A percentile compares a stretch with the other conserved stretches of the same genome.
These are phyloP conservation scores for Monocercomonoides exilis DNA, from an alignment of 78 protist genomes.

Conservation along the genomic window DNA sequence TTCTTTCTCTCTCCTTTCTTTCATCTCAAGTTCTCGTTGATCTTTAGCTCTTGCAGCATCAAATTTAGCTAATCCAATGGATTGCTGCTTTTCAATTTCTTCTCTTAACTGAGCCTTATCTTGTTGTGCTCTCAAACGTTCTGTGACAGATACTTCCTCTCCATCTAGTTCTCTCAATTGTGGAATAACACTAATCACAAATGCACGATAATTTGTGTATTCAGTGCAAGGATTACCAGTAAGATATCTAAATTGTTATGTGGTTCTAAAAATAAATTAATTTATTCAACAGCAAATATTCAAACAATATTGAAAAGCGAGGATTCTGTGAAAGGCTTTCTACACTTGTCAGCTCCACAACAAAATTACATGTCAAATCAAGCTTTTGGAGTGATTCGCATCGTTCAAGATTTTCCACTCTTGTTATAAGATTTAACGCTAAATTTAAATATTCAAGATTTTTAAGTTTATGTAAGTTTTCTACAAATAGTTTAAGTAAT, in stretches of 20 bases:
- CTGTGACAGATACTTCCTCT: constrained; percentile 15
- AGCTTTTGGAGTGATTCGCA: constrained; percentile 57
- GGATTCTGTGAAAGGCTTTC: constrained; percentile 19
- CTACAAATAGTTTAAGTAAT: constrained; percentile 13
- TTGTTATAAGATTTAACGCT: constrained; percentile 54
- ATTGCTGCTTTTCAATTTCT: background rate
- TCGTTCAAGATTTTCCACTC: constrained; percentile 38
- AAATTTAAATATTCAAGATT: constrained; percentile 56
- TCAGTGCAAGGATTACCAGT: constrained; percentile 65
- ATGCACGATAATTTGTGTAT: constrained; percentile 37
- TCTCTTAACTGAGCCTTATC: background rate
- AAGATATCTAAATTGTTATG: background rate
- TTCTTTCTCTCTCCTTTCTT: background rate
- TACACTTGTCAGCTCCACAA: constrained; percentile 34
- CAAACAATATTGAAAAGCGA: constrained; percentile 38
- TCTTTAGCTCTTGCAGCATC: background rate
- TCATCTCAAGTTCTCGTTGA: background rate
- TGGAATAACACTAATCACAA: constrained; percentile 55
- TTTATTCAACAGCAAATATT: too few relatives aligned
- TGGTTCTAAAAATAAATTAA: too few relatives aligned
- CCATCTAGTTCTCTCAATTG: constrained; percentile 59
- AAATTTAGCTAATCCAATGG: background rate
- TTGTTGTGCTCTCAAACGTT: constrained; percentile 45
- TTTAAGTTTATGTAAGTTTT: constrained; percentile 44
- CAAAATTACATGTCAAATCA: constrained; percentile 66